Evolutionary conservation across 768 basidiomycete species (phyloP).

Genomic region (Macrolepiota fuliginosa): DNA sequence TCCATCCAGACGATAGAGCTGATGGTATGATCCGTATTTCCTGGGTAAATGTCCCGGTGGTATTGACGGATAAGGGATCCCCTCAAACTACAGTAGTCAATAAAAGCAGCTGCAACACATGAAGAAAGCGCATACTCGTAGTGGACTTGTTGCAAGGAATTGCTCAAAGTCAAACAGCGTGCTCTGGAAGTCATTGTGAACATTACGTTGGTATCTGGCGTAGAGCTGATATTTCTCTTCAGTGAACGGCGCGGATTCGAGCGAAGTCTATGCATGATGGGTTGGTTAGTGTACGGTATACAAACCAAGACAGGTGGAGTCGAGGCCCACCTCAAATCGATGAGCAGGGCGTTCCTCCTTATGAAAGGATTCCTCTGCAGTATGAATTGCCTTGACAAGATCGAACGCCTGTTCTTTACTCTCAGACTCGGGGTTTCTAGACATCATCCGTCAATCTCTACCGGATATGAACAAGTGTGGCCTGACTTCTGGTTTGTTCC

Average conservation of each 20-base stretch:
- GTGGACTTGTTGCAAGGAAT: constrained; percentile 80
- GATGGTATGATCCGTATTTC: constrained; percentile 93
- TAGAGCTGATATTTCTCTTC: constrained; percentile 81
- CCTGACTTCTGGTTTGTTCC: constrained; percentile 19
- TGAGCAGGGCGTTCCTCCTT: constrained; percentile 36
- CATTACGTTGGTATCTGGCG: constrained; percentile 69
- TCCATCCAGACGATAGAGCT: constrained; percentile 81
- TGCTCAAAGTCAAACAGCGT: constrained; percentile 52
- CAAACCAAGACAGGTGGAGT: too few relatives aligned
- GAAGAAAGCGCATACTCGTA: constrained; percentile 47
- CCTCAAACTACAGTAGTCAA: constrained; percentile 39
- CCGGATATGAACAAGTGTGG: constrained; percentile 5
- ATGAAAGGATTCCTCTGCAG: constrained; percentile 43
- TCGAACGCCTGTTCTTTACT: constrained; percentile 25
- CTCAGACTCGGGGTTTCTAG: constrained; percentile 18
- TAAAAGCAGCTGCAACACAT: not conserved
- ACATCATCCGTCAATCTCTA: not conserved
- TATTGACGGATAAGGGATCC: constrained; percentile 53
- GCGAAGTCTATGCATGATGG: constrained; percentile 57
- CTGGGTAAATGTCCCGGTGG: constrained; percentile 60
- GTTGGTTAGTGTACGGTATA: not conserved
- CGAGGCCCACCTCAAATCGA: constrained; percentile 53
- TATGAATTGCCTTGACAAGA: constrained; percentile 54
- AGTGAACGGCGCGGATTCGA: constrained; percentile 77
- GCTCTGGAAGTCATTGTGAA: constrained; percentile 69